These are phyloP conservation scores for Asclepias syriaca DNA, from an alignment of 257 asterid species.

Conservation along the genomic window DNA sequence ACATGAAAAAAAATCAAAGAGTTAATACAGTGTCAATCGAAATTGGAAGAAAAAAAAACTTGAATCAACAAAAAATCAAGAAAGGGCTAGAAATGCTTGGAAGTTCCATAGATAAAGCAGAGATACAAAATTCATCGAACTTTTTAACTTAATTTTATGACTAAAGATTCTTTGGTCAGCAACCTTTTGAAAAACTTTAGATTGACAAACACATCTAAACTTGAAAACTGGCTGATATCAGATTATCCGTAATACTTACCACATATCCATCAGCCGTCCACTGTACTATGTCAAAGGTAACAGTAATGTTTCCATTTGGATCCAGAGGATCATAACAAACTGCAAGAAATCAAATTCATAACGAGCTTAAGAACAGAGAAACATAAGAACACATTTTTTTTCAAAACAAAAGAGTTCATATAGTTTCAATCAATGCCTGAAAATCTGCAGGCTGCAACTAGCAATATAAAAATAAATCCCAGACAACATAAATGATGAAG, in stretches of 20 bases:
- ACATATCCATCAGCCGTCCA: conserved; percentile 53
- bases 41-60: background rate
- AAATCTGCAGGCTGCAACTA: conserved; percentile 25
- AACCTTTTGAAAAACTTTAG: background rate
- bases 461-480: conserved; percentile 21
- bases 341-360: conserved; percentile 23
- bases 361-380: conserved; percentile 10
- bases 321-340: conserved; percentile 72
- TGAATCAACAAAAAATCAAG: background rate
- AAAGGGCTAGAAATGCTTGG: background rate
- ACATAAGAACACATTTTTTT: background rate
- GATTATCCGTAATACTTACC: conserved; percentile 30
- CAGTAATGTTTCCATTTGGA: conserved; percentile 53
- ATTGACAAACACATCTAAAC: background rate
- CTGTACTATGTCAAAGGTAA: conserved; percentile 43
- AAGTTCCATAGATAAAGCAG: background rate
- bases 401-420: background rate
- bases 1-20: background rate
- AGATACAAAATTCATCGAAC: background rate
- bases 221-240: background rate
- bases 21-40: background rate
- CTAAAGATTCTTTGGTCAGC: background rate
- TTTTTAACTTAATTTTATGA: background rate
- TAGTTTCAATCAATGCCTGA: conserved; percentile 38
- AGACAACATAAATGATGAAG: conserved; percentile 14